Evolutionary conservation across 495 filamentous ascomycete species (phyloP), one percentile per base, ranked within the genome.

Genomic region (Aspergillus incahuasiensis): DNA sequence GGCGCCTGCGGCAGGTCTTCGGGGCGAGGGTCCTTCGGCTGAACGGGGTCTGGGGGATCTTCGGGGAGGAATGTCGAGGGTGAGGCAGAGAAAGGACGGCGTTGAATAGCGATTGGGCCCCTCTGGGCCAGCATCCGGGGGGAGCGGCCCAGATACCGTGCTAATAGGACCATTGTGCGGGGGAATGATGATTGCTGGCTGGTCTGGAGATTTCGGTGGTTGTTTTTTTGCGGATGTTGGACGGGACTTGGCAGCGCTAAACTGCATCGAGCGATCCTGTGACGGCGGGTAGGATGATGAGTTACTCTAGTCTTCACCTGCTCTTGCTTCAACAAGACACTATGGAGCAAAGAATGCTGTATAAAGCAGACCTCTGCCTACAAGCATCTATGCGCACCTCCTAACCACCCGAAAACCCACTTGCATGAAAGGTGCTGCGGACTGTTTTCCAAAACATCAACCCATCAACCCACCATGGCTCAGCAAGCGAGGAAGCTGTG

Each of bases 401-500:
- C 48, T 40, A 35, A 44, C 4, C 42, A n/a, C n/a, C 15, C 18
- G 16, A 43, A 21, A 13, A 44, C 18, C 41, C 22, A 9, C 18
- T 19, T 44, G 18, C 16, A 7, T 20, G 5, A 54, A 32, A 38
- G 16, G 34, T 45, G 19, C 22, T 34, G 19, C 18, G 46, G 7
- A 28, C 58, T 62, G 54, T 15, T 28, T 24, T 45, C 44, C 19
- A 50, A 32, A 28, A 28, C 25, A 28, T 28, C 25, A 28, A 28
- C 25, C 25, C 25, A 3, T 28, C 25, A 28, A 25, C 46, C 21
- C 41, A 52, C 11, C 50, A 59, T 30, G 48, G 34, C 48, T 3
- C 48, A 25, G 19, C 39, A 42, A 39, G 32, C 40, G 12, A 68
- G 60, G 62, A 83, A 81, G 62, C 42, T 78, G 18, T 87, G 85